Conservation (phyloP, 2,329 filamentous ascomycete genomes). For the Xylariaceae sp. region DNA sequence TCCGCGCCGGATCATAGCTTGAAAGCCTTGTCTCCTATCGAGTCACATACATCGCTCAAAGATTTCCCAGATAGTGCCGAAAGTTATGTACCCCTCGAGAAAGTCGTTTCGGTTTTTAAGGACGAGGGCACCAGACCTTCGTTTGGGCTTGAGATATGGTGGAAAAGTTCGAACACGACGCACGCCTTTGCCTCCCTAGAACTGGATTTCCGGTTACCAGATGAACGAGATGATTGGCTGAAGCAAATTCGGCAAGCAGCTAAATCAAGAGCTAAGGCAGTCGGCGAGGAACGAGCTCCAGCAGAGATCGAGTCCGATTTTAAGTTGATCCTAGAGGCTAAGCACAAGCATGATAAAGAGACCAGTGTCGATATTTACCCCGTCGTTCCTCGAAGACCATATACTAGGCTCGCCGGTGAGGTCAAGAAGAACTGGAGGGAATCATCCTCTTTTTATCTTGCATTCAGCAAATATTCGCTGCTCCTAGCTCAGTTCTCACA, state of each 20-base stretch:
- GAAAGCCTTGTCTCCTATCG: slow-evolving; percentile 45
- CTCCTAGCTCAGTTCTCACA: slow-evolving; percentile 58
- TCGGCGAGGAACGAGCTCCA: slow-evolving; percentile 47
- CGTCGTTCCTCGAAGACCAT: slow-evolving; percentile 55
- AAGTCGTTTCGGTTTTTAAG: slow-evolving; percentile 58
- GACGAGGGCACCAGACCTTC: slow-evolving; percentile 56
- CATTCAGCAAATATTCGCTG: slow-evolving; percentile 59
- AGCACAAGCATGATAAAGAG: slow-evolving; percentile 48
- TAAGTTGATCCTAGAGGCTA: slow-evolving; percentile 51
- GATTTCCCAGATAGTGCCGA: slow-evolving; percentile 34
- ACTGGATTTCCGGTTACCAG: slow-evolving; percentile 55
- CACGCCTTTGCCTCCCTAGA: slow-evolving; percentile 55
- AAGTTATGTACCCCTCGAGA: slow-evolving; percentile 55
- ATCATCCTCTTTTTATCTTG: slow-evolving; percentile 59
- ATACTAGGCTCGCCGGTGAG: slow-evolving; percentile 47
- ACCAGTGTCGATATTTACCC: slow-evolving; percentile 55
- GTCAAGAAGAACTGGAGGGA: slow-evolving; percentile 54
- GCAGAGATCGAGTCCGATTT: slow-evolving; percentile 56
- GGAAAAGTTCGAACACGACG: slow-evolving; percentile 49
- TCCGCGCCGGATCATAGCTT: slow-evolving; percentile 39
- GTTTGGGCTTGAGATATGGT: slow-evolving; percentile 63
- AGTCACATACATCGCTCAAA: slow-evolving; percentile 36
- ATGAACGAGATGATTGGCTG: slow-evolving; percentile 58
- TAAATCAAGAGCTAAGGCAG: slow-evolving; percentile 35
- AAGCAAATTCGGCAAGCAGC: slow-evolving; percentile 52